Conservation (phyloP, 1,284 basidiomycete species). For the Chiua sp. region DNA sequence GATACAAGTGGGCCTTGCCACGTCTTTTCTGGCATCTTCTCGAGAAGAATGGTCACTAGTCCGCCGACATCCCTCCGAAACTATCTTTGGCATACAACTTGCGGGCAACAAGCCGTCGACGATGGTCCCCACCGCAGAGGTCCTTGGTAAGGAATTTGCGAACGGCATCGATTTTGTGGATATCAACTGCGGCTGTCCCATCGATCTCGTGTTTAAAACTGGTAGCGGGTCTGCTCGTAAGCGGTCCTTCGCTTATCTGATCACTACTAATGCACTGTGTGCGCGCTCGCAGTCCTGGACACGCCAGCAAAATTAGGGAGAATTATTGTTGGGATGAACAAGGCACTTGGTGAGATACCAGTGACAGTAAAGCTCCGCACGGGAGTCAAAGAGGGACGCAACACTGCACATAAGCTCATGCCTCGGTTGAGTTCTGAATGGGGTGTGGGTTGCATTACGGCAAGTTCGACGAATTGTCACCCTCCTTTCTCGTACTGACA, state of each 20-base stretch:
- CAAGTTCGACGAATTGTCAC: slow-evolving; percentile 36
- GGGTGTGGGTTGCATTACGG: slow-evolving; percentile 82
- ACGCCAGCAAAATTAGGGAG: slow-evolving; percentile 82
- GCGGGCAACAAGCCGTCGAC: slow-evolving; percentile 80
- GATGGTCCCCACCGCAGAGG: slow-evolving; percentile 86
- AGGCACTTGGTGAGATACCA: slow-evolving; percentile 90
- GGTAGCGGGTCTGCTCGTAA: slow-evolving; percentile 89
- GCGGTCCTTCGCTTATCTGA: slow-evolving; percentile 33
- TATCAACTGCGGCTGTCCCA: slow-evolving; percentile 96
- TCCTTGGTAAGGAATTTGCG: slow-evolving; percentile 72
- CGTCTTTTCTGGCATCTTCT: slow-evolving; percentile 81
- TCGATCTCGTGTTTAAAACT: slow-evolving; percentile 93
- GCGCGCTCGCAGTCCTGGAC: slow-evolving; percentile 69
- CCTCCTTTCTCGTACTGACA: slow-evolving; percentile 1
- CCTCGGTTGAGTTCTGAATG: slow-evolving; percentile 83
- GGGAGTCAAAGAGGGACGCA: slow-evolving; percentile 86
- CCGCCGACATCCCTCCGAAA: slow-evolving; percentile 86
- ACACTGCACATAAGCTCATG: slow-evolving; percentile 93
- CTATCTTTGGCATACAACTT: slow-evolving; percentile 90
- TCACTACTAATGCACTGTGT: background rate
- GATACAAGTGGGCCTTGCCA: slow-evolving; percentile 76
- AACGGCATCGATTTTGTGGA: slow-evolving; percentile 89
- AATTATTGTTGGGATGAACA: slow-evolving; percentile 92
- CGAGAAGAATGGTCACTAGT: slow-evolving; percentile 94
- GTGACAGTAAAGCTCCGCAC: slow-evolving; percentile 96